Evolutionary conservation across 257 asterid species (phyloP).

Genomic region (Anisodus acutangulus): DNA sequence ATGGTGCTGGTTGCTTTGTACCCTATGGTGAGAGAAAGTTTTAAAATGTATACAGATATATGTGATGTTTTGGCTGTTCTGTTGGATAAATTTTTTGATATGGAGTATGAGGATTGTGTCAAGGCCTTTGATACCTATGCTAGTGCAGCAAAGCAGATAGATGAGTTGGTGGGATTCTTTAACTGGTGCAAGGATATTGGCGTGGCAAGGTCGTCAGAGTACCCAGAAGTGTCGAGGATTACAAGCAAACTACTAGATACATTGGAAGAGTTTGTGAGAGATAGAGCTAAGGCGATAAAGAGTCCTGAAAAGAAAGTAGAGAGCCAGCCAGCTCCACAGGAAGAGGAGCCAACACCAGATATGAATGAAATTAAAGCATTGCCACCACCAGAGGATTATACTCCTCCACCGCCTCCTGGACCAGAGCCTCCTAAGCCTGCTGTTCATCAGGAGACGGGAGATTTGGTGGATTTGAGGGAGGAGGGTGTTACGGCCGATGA

Average conservation of each 20-base stretch:
- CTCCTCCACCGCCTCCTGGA: constrained; percentile 64
- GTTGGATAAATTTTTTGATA: constrained; percentile 66
- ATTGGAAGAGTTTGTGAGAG: constrained; percentile 76
- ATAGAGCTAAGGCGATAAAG: constrained; percentile 57
- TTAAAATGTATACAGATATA: constrained; percentile 59
- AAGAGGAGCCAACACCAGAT: constrained; percentile 54
- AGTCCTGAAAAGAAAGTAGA: constrained; percentile 62
- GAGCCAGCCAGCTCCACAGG: constrained; percentile 42
- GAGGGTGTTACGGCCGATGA: constrained; percentile 78
- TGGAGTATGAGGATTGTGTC: constrained; percentile 69
- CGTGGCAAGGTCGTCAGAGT: constrained; percentile 58
- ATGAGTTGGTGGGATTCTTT: constrained; percentile 56
- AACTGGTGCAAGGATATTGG: constrained; percentile 75
- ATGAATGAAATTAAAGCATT: constrained; percentile 64
- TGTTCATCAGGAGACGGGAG: constrained; percentile 50
- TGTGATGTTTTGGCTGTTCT: constrained; percentile 70
- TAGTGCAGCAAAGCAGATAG: constrained; percentile 62
- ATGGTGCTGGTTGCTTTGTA: constrained; percentile 64
- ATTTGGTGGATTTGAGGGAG: constrained; percentile 74
- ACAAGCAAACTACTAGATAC: constrained; percentile 66
- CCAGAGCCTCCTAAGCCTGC: constrained; percentile 66
- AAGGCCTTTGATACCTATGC: constrained; percentile 63
- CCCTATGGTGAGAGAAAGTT: constrained; percentile 56
- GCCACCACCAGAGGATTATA: constrained; percentile 55
- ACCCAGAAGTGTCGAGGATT: constrained; percentile 64